These are phyloP conservation scores for Tetragonia tetragonoides DNA, from an alignment of 148 eudicot species.

Conservation along the genomic window DNA sequence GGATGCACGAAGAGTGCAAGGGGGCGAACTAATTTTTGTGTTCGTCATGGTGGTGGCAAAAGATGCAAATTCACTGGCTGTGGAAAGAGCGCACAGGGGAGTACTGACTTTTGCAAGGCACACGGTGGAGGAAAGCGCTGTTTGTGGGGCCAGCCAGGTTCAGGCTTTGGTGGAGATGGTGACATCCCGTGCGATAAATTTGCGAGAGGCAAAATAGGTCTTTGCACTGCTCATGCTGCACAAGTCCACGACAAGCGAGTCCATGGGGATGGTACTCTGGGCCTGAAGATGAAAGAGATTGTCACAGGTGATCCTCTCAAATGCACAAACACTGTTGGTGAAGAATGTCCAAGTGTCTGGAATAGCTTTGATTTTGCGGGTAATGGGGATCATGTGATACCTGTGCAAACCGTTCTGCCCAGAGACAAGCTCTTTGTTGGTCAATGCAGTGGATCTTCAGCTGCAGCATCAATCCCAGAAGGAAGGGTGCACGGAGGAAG, in stretches of 20 bases:
- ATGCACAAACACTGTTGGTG: conserved; percentile 2
- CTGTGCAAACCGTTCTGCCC: conserved; percentile 15
- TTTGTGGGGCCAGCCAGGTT: conserved; percentile 52
- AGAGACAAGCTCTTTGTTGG: conserved; percentile 1
- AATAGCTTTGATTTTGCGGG: conserved; percentile 13
- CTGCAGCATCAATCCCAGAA: conserved; percentile 45
- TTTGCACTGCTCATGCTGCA: conserved; percentile 55
- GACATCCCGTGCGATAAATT: conserved; percentile 49
- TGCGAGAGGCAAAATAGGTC: conserved; percentile 65
- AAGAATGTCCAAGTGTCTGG: background rate
- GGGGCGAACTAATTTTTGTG: conserved; percentile 65
- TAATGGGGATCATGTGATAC: conserved; percentile 6
- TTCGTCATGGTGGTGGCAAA: conserved; percentile 84
- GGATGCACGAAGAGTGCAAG: conserved; percentile 84
- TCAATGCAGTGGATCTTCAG: conserved; percentile 16
- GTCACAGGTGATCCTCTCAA: background rate
- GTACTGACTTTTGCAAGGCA: conserved; percentile 74
- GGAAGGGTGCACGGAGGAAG: conserved; percentile 78
- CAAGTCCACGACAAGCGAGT: conserved; percentile 42
- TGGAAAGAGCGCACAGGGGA: conserved; percentile 75
- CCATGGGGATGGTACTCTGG: conserved; percentile 34
- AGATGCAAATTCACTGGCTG: conserved; percentile 64
- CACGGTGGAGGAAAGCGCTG: conserved; percentile 85
- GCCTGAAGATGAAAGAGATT: conserved; percentile 34
- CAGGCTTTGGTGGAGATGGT: conserved; percentile 31